These are phyloP conservation scores for Apiospora arundinis DNA, from an alignment of 2,329 filamentous ascomycete genomes.

Conservation along the genomic window DNA sequence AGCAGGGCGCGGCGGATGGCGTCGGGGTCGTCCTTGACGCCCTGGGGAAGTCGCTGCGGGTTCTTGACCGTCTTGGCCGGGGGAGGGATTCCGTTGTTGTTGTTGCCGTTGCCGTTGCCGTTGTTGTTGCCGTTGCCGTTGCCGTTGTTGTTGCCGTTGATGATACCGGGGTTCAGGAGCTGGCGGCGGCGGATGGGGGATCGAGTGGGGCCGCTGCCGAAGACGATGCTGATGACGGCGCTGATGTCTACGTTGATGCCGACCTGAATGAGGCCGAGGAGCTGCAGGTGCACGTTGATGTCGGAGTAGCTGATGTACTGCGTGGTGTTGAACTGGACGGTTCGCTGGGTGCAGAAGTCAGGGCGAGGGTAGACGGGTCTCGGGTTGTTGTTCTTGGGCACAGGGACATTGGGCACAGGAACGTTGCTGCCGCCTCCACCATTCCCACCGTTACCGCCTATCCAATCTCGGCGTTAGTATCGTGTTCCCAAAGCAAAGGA, in stretches of 20 bases:
- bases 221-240: background rate
- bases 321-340: background rate
- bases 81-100: background rate
- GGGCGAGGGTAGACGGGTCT: background rate
- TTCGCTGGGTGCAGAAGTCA: background rate
- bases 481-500: too few relatives aligned
- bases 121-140: background rate
- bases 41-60: background rate
- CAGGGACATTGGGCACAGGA: too few relatives aligned
- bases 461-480: too few relatives aligned
- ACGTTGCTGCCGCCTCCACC: too few relatives aligned
- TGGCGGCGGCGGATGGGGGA: too few relatives aligned
- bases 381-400: background rate
- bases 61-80: background rate
- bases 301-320: background rate
- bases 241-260: background rate
- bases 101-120: background rate
- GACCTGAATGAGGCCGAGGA: background rate
- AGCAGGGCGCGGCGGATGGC: background rate
- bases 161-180: too few relatives aligned
- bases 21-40: background rate
- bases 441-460: too few relatives aligned
- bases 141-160: background rate
- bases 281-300: background rate
- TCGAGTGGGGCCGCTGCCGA: background rate